Evolutionary conservation across 139 green algal genomes (phyloP).

Genomic region (Eudorina sp.): DNA sequence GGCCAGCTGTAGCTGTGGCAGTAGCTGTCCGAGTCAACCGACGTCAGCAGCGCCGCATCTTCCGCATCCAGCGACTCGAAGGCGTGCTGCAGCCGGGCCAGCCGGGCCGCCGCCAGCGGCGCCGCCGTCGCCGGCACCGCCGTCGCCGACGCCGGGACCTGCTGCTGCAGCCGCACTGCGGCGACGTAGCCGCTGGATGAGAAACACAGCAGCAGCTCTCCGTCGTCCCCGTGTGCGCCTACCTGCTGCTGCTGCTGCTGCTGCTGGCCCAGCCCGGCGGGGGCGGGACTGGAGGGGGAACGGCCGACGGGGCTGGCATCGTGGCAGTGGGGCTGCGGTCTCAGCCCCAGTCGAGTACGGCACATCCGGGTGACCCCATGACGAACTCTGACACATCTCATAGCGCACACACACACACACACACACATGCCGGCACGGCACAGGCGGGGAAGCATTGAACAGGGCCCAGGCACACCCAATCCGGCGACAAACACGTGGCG

Average conservation of each 20-base stretch:
- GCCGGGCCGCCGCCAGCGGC: neutral
- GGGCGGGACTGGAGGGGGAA: neutral
- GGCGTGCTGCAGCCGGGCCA: neutral
- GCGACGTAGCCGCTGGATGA: neutral
- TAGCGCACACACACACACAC: no score
- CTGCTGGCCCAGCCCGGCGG: neutral
- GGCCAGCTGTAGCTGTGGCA: slow-evolving; percentile 31
- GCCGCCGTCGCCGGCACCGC: neutral
- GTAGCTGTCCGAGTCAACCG: neutral
- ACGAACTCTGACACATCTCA: slow-evolving; percentile 30
- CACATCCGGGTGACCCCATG: slow-evolving; percentile 39
- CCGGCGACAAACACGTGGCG: no score
- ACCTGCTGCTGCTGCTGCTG: neutral
- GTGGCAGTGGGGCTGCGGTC: neutral
- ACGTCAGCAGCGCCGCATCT: slow-evolving; percentile 10
- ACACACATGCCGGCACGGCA: no score
- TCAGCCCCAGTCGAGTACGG: neutral
- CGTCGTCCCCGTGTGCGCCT: neutral
- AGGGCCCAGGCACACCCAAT: no score
- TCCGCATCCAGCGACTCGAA: neutral
- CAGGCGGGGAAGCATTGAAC: no score
- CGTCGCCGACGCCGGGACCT: neutral
- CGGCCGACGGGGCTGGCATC: neutral
- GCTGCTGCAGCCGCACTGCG: neutral
- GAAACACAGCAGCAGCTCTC: slow-evolving; percentile 14